phyloP scores from a whole-genome alignment of 257 asterid species.

The Penstemon barbatus region DNA sequence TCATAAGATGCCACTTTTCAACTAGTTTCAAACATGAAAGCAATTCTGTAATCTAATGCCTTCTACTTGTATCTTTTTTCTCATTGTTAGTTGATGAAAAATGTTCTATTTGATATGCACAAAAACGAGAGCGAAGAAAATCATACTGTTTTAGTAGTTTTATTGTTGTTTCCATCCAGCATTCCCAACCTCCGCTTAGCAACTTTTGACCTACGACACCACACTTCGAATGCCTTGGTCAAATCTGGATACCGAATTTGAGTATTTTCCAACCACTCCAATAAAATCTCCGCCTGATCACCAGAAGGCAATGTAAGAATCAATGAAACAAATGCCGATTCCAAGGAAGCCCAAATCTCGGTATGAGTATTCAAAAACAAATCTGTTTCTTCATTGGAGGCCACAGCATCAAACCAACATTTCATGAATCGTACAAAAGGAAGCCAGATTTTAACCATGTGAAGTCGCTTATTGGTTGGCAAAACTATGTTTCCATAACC shows the following conservation, averaged over 20 bases:
- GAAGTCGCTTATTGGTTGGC: slow-evolving; percentile 50
- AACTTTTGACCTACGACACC: slow-evolving; percentile 86
- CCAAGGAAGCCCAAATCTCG: slow-evolving; percentile 75
- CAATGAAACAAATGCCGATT: slow-evolving; percentile 61
- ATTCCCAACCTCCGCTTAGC: slow-evolving; percentile 58
- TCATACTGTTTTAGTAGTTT: slow-evolving; percentile 42
- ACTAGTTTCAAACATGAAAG: background rate
- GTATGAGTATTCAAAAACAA: slow-evolving; percentile 40
- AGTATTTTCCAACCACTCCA: slow-evolving; percentile 64
- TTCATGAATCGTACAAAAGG: slow-evolving; percentile 56
- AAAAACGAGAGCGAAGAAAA: slow-evolving; percentile 9
- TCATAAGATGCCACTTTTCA: too few species aligned
- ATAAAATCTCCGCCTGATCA: slow-evolving; percentile 68
- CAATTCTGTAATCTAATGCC: background rate
- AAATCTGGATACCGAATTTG: slow-evolving; percentile 67
- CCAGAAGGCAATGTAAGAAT: slow-evolving; percentile 68
- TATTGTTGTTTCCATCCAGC: slow-evolving; percentile 37
- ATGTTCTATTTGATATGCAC: background rate
- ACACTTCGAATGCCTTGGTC: slow-evolving; percentile 78
- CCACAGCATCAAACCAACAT: slow-evolving; percentile 43
- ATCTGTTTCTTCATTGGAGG: slow-evolving; percentile 45
- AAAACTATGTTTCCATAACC: slow-evolving; percentile 58
- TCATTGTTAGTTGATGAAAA: slow-evolving; percentile 2
- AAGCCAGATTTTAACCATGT: slow-evolving; percentile 66
- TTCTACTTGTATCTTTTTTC: background rate